phyloP scores from a whole-genome alignment of 495 filamentous ascomycete species.

The Neurospora sp. region DNA sequence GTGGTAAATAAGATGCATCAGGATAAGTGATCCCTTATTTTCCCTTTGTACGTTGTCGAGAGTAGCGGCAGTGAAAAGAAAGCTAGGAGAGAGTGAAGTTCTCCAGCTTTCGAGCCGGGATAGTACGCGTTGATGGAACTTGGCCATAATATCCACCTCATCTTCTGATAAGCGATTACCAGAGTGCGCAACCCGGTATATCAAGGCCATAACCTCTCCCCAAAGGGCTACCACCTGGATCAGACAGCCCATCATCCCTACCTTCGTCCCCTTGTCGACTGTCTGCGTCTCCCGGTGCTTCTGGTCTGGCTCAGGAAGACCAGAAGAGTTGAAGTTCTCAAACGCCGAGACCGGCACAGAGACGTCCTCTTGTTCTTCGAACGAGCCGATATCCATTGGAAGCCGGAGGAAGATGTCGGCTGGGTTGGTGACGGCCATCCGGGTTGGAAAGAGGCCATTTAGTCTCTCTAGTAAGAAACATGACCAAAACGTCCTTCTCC shows the following conservation, averaged over 20 bases:
- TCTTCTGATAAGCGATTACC: slow-evolving; percentile 8
- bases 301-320: not conserved
- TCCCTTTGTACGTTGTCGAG: slow-evolving; percentile 27
- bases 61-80: slow-evolving; percentile 39
- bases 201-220: slow-evolving; percentile 51
- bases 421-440: slow-evolving; percentile 32
- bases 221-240: slow-evolving; percentile 52
- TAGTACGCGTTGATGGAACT: slow-evolving; percentile 41
- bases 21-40: slow-evolving; percentile 39
- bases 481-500: slow-evolving; percentile 59
- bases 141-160: slow-evolving; percentile 26
- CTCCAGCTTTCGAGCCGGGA: slow-evolving; percentile 42
- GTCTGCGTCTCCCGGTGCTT: not conserved
- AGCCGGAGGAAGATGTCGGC: slow-evolving; percentile 55
- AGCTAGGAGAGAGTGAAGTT: slow-evolving; percentile 34
- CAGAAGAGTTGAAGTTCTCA: slow-evolving; percentile 1
- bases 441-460: slow-evolving; percentile 45
- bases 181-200: slow-evolving; percentile 45
- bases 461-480: slow-evolving; percentile 54
- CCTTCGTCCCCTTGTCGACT: not conserved
- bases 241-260: slow-evolving; percentile 51
- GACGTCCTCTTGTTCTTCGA: slow-evolving; percentile 44
- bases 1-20: slow-evolving; percentile 54
- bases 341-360: slow-evolving; percentile 36
- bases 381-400: slow-evolving; percentile 47